These are phyloP conservation scores for Fusarium lyarnte DNA, from an alignment of 2,329 filamentous ascomycete species.

Conservation along the genomic window DNA sequence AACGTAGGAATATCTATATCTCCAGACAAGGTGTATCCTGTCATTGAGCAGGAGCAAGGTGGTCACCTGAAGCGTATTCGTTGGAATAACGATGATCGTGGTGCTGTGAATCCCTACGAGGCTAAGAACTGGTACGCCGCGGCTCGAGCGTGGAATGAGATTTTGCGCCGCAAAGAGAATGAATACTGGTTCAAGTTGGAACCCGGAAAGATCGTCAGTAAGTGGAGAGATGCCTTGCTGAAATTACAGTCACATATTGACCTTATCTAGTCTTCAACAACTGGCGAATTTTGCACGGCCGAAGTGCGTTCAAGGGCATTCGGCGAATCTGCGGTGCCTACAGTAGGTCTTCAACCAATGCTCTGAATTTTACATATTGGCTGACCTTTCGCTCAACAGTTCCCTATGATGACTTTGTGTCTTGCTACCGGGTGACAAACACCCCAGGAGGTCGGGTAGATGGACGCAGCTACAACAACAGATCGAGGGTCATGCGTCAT, in stretches of 20 bases:
- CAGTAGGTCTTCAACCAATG: slow-evolving; percentile 64
- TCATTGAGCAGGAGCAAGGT: slow-evolving; percentile 68
- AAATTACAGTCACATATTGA: slow-evolving; percentile 25
- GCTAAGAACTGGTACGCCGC: slow-evolving; percentile 79
- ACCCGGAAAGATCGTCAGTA: slow-evolving; percentile 81
- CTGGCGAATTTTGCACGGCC: slow-evolving; percentile 91
- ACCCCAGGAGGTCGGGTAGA: slow-evolving; percentile 60
- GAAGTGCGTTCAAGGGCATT: slow-evolving; percentile 83
- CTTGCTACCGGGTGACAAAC: slow-evolving; percentile 78
- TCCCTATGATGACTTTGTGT: slow-evolving; percentile 83
- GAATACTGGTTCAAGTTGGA: slow-evolving; percentile 84
- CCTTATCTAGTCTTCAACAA: slow-evolving; percentile 83
- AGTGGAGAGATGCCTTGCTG: slow-evolving; percentile 45
- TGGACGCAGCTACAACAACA: slow-evolving; percentile 47
- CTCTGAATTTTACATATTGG: background rate
- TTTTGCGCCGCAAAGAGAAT: slow-evolving; percentile 71
- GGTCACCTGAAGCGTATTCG: slow-evolving; percentile 68
- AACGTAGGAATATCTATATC: slow-evolving; percentile 85
- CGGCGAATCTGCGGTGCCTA: slow-evolving; percentile 92
- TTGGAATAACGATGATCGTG: slow-evolving; percentile 95
- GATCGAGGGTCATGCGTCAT: background rate
- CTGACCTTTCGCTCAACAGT: slow-evolving; percentile 57
- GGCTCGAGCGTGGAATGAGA: slow-evolving; percentile 75
- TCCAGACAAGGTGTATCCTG: slow-evolving; percentile 75
- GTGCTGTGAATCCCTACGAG: slow-evolving; percentile 58